Percentiles rank a stretch among this genome's conserved stretches.
Conservation (phyloP, 2,329 filamentous ascomycete genomes). For the Leptographium flavum region DNA sequence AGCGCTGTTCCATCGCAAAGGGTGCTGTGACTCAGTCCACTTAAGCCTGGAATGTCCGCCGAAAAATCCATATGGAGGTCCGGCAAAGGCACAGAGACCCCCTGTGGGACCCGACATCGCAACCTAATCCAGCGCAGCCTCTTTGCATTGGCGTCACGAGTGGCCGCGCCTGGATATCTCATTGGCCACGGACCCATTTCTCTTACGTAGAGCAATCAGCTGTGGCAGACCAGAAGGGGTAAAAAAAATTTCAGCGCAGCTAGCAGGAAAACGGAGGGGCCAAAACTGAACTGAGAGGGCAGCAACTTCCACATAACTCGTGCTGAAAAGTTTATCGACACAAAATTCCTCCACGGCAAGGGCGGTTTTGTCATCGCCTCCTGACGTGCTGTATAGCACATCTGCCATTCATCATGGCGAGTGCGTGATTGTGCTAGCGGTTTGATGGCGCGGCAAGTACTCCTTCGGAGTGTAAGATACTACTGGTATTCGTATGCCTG, state of each 20-base stretch:
- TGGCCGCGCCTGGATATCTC: neutral
- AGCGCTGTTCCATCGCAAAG: neutral
- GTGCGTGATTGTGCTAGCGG: too few species aligned
- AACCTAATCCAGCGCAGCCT: neutral
- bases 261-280: neutral
- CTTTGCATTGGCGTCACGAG: conserved; percentile 3
- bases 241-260: neutral
- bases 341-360: neutral
- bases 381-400: too few species aligned
- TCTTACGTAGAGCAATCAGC: conserved; percentile 7
- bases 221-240: neutral
- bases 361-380: too few species aligned
- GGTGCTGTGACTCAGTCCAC: neutral
- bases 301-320: neutral
- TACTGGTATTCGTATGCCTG: neutral
- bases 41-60: conserved; percentile 2
- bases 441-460: too few species aligned
- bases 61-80: neutral
- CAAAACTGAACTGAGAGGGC: neutral
- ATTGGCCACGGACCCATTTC: conserved; percentile 5
- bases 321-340: too few species aligned
- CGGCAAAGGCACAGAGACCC: neutral
- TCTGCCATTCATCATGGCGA: too few species aligned
- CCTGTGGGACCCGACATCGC: conserved; percentile 5
- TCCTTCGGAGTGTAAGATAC: too few species aligned